Evolutionary conservation across 106 monocot genomes (phyloP).

Genomic region (Agapanthus africanus): DNA sequence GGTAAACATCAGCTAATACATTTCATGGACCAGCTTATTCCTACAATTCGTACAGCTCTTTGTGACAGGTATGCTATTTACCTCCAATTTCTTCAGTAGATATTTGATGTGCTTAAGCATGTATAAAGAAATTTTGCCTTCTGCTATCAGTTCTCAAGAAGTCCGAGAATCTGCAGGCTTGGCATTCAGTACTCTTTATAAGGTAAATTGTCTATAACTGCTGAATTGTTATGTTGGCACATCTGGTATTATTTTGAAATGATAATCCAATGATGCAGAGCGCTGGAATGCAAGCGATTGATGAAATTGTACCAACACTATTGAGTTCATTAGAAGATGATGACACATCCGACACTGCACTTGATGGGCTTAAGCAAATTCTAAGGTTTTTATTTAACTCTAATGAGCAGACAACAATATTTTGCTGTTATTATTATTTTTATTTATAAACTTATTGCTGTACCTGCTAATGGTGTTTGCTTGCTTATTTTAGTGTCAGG

Average conservation of each 20-base stretch:
- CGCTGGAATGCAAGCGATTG: conserved; percentile 99
- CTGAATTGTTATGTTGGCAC: background rate
- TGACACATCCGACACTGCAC: conserved; percentile 79
- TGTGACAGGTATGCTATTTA: conserved; percentile 83
- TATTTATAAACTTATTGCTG: conserved; percentile 2
- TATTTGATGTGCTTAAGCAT: background rate
- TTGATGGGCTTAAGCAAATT: conserved; percentile 97
- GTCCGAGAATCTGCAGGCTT: conserved; percentile 95
- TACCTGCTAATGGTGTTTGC: background rate
- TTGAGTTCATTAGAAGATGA: conserved; percentile 78
- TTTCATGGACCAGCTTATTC: conserved; percentile 93
- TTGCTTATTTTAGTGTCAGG: conserved; percentile 56
- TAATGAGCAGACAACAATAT: background rate
- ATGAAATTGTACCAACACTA: conserved; percentile 93
- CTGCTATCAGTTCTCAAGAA: conserved; percentile 48
- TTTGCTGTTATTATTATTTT: background rate
- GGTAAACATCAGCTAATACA: conserved; percentile 86
- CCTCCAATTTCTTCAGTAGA: too few relatives aligned
- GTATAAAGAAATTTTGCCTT: background rate
- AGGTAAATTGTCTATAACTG: conserved; percentile 34
- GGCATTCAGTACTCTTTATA: conserved; percentile 99
- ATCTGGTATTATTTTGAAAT: conserved; percentile 10
- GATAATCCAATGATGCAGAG: conserved; percentile 43
- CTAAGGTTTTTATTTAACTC: conserved; percentile 52
- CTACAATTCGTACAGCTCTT: conserved; percentile 94